Conservation (phyloP, 768 basidiomycete genomes). For the Boletus vinaceobasis region DNA sequence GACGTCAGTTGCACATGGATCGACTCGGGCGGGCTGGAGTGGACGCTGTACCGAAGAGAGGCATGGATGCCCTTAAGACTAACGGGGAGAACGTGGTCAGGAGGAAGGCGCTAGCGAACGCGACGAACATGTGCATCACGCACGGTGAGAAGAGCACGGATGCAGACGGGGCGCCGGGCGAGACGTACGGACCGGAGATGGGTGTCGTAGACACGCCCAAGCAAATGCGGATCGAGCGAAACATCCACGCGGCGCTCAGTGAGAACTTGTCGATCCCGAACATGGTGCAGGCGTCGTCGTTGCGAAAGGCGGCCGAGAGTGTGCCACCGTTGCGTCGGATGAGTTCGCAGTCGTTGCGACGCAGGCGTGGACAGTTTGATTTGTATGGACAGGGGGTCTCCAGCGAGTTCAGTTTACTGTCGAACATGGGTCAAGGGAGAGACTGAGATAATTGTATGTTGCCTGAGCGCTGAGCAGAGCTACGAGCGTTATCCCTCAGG, state of each 20-base stretch:
- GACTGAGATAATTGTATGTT: neutral
- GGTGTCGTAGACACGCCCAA: conserved; percentile 5
- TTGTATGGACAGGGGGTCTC: conserved; percentile 11
- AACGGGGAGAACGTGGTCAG: conserved; percentile 1
- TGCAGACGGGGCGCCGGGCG: neutral
- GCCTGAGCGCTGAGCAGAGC: too few relatives aligned
- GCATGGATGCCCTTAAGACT: neutral
- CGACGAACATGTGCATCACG: conserved; percentile 3
- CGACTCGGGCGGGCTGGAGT: neutral
- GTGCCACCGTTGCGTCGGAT: neutral
- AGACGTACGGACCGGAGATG: neutral
- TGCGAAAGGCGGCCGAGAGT: conserved; percentile 5
- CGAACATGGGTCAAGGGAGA: neutral
- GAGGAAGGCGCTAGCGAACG: conserved; percentile 13
- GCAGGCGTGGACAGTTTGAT: conserved; percentile 10
- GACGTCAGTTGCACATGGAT: conserved; percentile 17
- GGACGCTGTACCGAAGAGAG: neutral
- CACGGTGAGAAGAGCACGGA: neutral
- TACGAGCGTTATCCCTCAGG: too few relatives aligned
- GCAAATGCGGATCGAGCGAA: conserved; percentile 4
- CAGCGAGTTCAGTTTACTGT: conserved; percentile 17
- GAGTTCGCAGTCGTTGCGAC: neutral
- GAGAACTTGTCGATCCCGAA: conserved; percentile 22
- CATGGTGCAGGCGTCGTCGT: conserved; percentile 1
- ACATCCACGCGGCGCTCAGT: conserved; percentile 6